Base-by-base conservation (phyloP, 371 early-diverging fungal species). In the Coemansia sp. region DNA sequence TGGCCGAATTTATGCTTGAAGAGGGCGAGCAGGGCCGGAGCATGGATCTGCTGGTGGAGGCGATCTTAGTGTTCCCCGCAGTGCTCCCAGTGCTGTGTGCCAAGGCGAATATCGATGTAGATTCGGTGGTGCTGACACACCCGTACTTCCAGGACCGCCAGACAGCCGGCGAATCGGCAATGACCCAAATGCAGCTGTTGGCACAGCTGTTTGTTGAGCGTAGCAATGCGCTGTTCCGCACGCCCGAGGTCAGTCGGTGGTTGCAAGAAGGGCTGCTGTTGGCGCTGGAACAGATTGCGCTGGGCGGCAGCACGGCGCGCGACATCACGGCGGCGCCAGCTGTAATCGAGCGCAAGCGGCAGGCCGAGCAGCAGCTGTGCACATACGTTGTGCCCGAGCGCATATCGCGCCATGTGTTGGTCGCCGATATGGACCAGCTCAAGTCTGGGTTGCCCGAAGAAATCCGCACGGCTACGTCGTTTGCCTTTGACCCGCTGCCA, bases 401-500 rank as follows among this genome's bases (percentile, higher is more conserved):
- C 50, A 77, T 90, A 2, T 85, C 83, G 38, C 86, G 94, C 11
- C 91, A 91, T 68, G 85, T 92, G 31, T 77, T 90, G 42, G 79
- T 91, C 34, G 83, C 85, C 1, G 89, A 90, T 43, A 80, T 85
- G 59, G 85, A 82, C 47, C 55, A 81, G 9, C 63, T 84, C 41
- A 78, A 84, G 39, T 72, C 80, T 1, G 88, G 79, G 65, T 72
- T 85, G 49, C 90, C 90, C 0, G 72, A 78, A 8, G 68, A 76
- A 3, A 77, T 87, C 35, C 83, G 82, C 31, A 72, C 58, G 1
- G 74, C 81, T 2, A 85, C 85, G 50, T 82, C 80, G 64, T 85
- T 84, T 63, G 86, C 86, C 68, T 84, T 88, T 63, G 91, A 92
- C 59, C 92, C 92, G 33, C 49, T 92, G 39, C 92, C 92, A 26